These are phyloP conservation scores for Trichophyton equinum DNA, from an alignment of 2,329 filamentous ascomycete species.

Conservation along the genomic window DNA sequence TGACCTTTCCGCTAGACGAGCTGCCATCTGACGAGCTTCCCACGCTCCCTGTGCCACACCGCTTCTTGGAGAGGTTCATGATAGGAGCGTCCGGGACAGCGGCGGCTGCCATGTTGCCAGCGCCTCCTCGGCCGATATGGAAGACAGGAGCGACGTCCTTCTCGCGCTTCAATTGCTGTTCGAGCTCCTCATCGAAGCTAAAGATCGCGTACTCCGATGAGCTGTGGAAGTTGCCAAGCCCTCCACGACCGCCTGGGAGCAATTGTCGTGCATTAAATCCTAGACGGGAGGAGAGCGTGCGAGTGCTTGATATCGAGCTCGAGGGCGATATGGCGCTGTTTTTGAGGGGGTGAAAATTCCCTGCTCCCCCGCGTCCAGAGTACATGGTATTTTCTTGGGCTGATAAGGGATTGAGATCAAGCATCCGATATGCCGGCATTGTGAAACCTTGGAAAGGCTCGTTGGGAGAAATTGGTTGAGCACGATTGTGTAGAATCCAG, in stretches of 20 bases:
- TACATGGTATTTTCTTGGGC: constrained; percentile 46
- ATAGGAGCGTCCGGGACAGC: constrained; percentile 17
- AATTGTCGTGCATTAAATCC: constrained; percentile 39
- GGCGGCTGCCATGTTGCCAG: constrained; percentile 40
- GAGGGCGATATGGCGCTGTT: not conserved
- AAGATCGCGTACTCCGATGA: constrained; percentile 47
- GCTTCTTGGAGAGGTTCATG: not conserved
- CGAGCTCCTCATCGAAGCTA: constrained; percentile 55
- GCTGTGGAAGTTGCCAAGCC: constrained; percentile 44
- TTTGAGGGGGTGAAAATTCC: constrained; percentile 45
- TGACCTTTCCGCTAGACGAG: constrained; percentile 4
- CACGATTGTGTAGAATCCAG: not conserved
- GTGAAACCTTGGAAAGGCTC: not conserved
- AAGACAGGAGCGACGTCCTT: constrained; percentile 47
- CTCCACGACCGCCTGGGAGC: constrained; percentile 41
- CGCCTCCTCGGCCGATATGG: constrained; percentile 51
- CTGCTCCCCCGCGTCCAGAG: constrained; percentile 38
- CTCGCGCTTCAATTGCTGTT: constrained; percentile 42
- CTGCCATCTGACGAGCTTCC: constrained; percentile 6
- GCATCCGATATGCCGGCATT: not conserved
- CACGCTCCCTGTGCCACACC: constrained; percentile 18
- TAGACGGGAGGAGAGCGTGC: constrained; percentile 28
- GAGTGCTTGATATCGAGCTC: constrained; percentile 35
- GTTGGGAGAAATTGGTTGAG: not conserved
- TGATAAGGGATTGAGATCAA: constrained; percentile 29